Conservation (phyloP, 2,329 filamentous ascomycete genomes). For the Sarocladiaceae sp. region DNA sequence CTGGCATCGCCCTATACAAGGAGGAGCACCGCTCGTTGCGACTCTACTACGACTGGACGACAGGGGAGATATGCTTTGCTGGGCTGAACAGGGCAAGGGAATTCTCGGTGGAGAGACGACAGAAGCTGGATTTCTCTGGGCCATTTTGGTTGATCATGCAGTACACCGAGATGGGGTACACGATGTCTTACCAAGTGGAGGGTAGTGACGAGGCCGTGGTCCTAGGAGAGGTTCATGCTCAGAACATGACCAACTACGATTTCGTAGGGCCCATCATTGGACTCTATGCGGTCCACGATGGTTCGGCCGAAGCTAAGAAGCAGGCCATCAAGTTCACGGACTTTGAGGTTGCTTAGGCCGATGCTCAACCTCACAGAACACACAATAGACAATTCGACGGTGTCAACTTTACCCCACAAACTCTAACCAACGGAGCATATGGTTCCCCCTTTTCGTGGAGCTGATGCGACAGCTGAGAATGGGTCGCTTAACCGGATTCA, state of each 20-base stretch:
- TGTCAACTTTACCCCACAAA: too few relatives aligned
- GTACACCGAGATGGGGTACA: slow-evolving; percentile 9
- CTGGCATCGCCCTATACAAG: slow-evolving; percentile 11
- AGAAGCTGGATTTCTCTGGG: not conserved
- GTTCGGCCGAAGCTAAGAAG: not conserved
- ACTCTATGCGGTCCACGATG: slow-evolving; percentile 15
- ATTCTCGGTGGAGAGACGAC: not conserved
- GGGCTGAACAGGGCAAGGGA: not conserved
- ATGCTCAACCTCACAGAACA: too few relatives aligned
- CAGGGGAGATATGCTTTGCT: not conserved
- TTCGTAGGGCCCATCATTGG: slow-evolving; percentile 17
- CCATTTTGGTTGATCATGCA: not conserved
- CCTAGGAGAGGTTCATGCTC: not conserved
- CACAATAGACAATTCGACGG: not conserved
- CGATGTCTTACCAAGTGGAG: not conserved
- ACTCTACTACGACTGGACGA: not conserved
- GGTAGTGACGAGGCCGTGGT: not conserved
- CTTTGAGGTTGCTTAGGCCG: not conserved
- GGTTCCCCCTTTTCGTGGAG: too few relatives aligned
- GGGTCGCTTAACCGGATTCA: too few relatives aligned
- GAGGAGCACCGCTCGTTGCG: slow-evolving; percentile 10
- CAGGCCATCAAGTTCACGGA: not conserved
- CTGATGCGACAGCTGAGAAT: too few relatives aligned
- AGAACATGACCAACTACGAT: slow-evolving; percentile 6
- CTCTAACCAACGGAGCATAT: too few relatives aligned